phyloP scores from a whole-genome alignment of 768 basidiomycete species.

The Leccinum fibrillosum region DNA sequence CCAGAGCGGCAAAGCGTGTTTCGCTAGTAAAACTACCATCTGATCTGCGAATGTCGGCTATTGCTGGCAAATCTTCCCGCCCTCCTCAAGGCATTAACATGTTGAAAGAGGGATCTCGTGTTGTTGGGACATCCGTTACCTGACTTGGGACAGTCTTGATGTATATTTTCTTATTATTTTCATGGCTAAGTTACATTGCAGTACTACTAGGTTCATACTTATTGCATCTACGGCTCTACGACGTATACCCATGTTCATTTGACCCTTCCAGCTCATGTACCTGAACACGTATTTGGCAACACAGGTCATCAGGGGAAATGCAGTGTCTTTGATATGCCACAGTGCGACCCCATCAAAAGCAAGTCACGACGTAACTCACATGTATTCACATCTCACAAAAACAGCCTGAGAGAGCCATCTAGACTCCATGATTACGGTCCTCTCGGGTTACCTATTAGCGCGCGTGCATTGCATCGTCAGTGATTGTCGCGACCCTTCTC shows the following conservation, averaged over 20 bases:
- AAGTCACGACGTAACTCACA: background rate
- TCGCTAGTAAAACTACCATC: slow-evolving; percentile 76
- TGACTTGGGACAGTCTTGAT: slow-evolving; percentile 1
- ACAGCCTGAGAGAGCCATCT: background rate
- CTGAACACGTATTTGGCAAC: background rate
- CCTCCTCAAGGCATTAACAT: background rate
- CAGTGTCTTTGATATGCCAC: slow-evolving; percentile 1
- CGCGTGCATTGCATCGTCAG: background rate
- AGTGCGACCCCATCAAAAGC: slow-evolving; percentile 1
- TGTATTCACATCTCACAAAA: slow-evolving; percentile 1
- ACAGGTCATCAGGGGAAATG: background rate
- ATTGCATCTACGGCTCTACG: slow-evolving; percentile 7
- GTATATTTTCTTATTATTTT: slow-evolving; percentile 6
- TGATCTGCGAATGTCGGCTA: slow-evolving; percentile 33
- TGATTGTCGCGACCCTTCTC: background rate
- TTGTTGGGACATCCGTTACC: slow-evolving; percentile 2
- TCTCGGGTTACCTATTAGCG: background rate
- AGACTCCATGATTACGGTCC: background rate
- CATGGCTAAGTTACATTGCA: slow-evolving; percentile 2
- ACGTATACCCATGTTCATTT: slow-evolving; percentile 4
- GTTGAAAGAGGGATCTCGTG: slow-evolving; percentile 9
- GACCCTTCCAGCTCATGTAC: background rate
- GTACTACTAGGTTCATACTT: background rate
- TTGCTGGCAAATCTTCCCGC: slow-evolving; percentile 17
- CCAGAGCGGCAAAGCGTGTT: slow-evolving; percentile 80